phyloP scores from a whole-genome alignment of 1,284 basidiomycete species.

The Cutaneotrichosporon sp. region DNA sequence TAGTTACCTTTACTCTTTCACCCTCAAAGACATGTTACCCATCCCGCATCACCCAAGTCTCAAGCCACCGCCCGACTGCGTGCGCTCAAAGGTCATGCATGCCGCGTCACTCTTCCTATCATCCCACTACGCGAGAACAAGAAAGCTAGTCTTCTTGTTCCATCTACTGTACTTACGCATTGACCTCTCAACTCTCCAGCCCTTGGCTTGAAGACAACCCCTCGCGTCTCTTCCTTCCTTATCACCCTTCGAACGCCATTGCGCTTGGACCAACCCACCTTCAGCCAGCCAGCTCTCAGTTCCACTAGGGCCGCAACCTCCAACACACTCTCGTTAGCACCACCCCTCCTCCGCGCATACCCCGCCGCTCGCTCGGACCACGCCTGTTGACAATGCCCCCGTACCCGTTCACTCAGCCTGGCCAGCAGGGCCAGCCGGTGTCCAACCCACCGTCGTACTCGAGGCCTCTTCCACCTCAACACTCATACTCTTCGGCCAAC shows the following conservation, averaged over 20 bases:
- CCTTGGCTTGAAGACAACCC: neutral
- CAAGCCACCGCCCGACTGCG: too few species aligned
- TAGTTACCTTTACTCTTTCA: too few species aligned
- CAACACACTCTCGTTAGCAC: neutral
- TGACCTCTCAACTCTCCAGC: constrained; percentile 3
- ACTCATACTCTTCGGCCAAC: neutral
- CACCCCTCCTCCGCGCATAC: neutral
- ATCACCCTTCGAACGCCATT: neutral
- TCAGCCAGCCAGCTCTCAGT: neutral
- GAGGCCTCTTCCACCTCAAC: neutral
- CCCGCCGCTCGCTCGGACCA: neutral
- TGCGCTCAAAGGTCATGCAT: too few species aligned
- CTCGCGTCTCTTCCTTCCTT: neutral
- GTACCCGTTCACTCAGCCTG: neutral
- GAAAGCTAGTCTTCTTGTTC: too few species aligned
- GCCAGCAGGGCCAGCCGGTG: neutral
- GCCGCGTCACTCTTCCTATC: too few species aligned
- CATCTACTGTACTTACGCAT: neutral
- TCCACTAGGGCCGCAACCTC: neutral
- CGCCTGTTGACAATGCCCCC: neutral
- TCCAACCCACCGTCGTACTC: neutral
- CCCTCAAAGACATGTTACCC: too few species aligned
- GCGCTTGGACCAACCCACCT: neutral
- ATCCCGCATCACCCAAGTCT: too few species aligned
- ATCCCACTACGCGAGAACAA: too few species aligned